Percentiles rank a stretch among this genome's conserved stretches.
Evolutionary conservation across 495 filamentous ascomycete genomes (phyloP).

Genomic region (Penicillium parvum): DNA sequence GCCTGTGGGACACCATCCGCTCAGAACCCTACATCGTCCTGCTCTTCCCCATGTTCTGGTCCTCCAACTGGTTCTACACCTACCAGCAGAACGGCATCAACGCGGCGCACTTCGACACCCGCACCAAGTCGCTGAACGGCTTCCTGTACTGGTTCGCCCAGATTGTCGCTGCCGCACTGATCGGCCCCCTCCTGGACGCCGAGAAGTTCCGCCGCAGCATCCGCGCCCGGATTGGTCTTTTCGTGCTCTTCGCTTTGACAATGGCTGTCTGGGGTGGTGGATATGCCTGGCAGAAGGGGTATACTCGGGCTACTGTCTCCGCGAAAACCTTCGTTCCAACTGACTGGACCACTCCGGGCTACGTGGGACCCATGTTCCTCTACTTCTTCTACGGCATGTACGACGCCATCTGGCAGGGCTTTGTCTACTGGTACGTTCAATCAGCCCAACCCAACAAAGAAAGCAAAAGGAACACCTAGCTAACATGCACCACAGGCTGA

Average conservation of each 20-base stretch:
- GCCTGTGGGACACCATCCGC: constrained; percentile 36
- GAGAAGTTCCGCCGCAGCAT: constrained; percentile 32
- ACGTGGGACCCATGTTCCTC: constrained; percentile 48
- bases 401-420: constrained; percentile 59
- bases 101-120: constrained; percentile 42
- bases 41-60: constrained; percentile 51
- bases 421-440: constrained; percentile 70
- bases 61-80: constrained; percentile 78
- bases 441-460: neutral
- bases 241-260: constrained; percentile 36
- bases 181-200: constrained; percentile 44
- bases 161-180: constrained; percentile 44
- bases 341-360: constrained; percentile 40
- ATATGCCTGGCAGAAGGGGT: constrained; percentile 47
- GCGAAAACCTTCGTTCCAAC: constrained; percentile 21
- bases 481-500: constrained; percentile 60
- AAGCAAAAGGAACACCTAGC: constrained; percentile 2
- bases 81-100: constrained; percentile 59
- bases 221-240: constrained; percentile 39
- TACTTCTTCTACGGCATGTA: constrained; percentile 54
- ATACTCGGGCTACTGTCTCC: constrained; percentile 29
- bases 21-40: constrained; percentile 37
- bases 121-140: constrained; percentile 45
- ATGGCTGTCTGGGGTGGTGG: constrained; percentile 50
- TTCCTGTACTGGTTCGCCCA: constrained; percentile 52